Evolutionary conservation across 78 protist genomes (phyloP).

Genomic region (Dictyostelium firmibasis): DNA sequence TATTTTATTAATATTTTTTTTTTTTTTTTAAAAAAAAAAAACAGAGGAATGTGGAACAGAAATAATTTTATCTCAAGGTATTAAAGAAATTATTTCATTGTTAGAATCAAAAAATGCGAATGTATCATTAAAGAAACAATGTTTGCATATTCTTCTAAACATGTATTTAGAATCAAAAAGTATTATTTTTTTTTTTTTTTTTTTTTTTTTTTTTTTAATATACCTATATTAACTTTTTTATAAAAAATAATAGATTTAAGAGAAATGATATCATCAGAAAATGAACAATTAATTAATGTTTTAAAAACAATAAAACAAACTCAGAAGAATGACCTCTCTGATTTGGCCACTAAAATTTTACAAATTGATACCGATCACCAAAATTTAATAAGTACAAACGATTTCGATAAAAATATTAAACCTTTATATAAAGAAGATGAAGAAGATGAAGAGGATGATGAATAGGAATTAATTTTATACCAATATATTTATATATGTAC

Average conservation of each 20-base stretch:
- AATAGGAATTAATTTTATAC: neutral
- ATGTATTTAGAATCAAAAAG: slow-evolving; percentile 20
- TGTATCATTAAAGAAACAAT: slow-evolving; percentile 27
- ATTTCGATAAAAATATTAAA: neutral
- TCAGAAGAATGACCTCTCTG: neutral
- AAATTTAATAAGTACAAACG: neutral
- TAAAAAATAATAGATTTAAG: neutral
- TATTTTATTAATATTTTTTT: neutral
- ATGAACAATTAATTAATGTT: neutral
- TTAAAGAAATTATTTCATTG: neutral
- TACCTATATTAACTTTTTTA: neutral
- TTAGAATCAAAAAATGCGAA: slow-evolving; percentile 2
- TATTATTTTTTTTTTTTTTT: neutral
- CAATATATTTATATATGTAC: neutral
- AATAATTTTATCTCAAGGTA: slow-evolving; percentile 48
- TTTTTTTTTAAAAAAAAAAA: neutral
- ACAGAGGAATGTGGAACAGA: slow-evolving; percentile 54
- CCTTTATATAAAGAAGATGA: neutral
- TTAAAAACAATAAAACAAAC: neutral
- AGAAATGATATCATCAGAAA: slow-evolving; percentile 23
- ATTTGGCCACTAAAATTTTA: neutral
- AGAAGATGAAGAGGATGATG: neutral
- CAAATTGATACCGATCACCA: slow-evolving; percentile 14
- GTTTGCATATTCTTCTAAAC: slow-evolving; percentile 8
- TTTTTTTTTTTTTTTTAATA: neutral